A percentile compares a stretch with the other conserved stretches of the same genome.
Evolutionary conservation across 2,329 filamentous ascomycete genomes (phyloP).

Genomic region (Cercospora janseana): DNA sequence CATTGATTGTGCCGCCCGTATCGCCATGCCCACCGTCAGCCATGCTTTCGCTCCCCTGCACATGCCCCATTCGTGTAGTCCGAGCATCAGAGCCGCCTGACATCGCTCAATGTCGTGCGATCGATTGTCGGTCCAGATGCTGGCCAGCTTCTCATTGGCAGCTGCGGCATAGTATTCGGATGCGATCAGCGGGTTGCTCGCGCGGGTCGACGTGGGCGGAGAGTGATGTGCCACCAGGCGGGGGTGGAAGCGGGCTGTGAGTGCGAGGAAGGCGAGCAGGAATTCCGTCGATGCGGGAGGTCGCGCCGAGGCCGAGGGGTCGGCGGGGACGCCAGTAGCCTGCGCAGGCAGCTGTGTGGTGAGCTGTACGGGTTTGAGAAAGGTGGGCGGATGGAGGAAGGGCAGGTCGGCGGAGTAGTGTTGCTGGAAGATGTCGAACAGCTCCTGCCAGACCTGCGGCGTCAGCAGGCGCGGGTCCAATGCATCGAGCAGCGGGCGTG

Average conservation of each 20-base stretch:
- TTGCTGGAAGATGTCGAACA: conserved; percentile 68
- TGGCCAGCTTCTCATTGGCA: conserved; percentile 53
- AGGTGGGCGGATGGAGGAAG: conserved; percentile 66
- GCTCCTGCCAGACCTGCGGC: conserved; percentile 63
- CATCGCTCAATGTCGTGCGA: conserved; percentile 61
- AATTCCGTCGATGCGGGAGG: conserved; percentile 57
- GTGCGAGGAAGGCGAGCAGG: conserved; percentile 64
- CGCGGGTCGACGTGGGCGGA: conserved; percentile 48
- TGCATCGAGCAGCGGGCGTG: conserved; percentile 53
- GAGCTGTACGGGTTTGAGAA: conserved; percentile 50
- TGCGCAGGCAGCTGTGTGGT: conserved; percentile 26
- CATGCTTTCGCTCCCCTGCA: conserved; percentile 62
- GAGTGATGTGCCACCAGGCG: conserved; percentile 56
- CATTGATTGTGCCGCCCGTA: conserved; percentile 62
- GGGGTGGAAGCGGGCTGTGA: conserved; percentile 67
- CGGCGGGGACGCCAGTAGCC: conserved; percentile 1
- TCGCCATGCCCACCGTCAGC: conserved; percentile 60
- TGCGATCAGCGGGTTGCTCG: conserved; percentile 55
- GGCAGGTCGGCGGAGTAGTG: conserved; percentile 72
- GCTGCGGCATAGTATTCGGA: conserved; percentile 65
- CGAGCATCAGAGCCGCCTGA: conserved; percentile 69
- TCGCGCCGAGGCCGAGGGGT: conserved; percentile 35
- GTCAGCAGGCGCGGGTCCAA: conserved; percentile 63
- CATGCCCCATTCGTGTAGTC: conserved; percentile 69
- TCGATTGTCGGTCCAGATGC: conserved; percentile 47